Base-by-base conservation (phyloP, 345 rosid genomes). In the Arabidopsis thaliana region DNA sequence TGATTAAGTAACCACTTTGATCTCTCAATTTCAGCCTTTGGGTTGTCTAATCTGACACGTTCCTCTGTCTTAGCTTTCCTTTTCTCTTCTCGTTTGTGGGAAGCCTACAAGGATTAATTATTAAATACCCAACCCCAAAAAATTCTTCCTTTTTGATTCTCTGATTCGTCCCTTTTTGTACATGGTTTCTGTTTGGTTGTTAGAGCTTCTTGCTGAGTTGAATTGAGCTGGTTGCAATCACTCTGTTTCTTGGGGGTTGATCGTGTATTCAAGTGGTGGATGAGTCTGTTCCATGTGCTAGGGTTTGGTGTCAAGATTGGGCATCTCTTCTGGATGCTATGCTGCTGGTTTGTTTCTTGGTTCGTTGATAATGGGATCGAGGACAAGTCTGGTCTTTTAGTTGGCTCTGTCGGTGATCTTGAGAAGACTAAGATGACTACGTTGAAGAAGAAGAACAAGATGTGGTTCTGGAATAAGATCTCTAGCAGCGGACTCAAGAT, bases 271-370 rank as follows among this genome's bases (percentile, higher is more conserved):
- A 63, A 63, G 40, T 75, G 33, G 79, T 88, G 91, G 86, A 91
- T 94, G 98, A 94, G 85, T 83, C 73, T 88, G 72, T 79, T 88
- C 72, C 88, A 87, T 80, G 90, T 89, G 23, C 72, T 79, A 77
- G 93, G 88, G 81, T 91, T 94, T 84, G 90, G 89, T 46, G 70
- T 94, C 67, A 91, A 94, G 78, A 85, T 83, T 83, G 92, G 97
- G 79, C 89, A 88, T 79, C 81, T 90, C 62, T 76, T 91, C 57
- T 93, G 94, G 96, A 68, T 85, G 87, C 78, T 88, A 86, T 88
- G 95, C 66, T 88, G 89, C 86, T 90, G 95, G 97, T 67, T 91
- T 34, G 78, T 87, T 37, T 87, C 87, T 9, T 77, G 88, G 88
- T 83, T 84, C 78, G 73, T 83, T 79, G 82, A 84, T 85, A 85